Evolutionary conservation across 768 basidiomycete species (phyloP).

Genomic region (Mrakia blollopis): DNA sequence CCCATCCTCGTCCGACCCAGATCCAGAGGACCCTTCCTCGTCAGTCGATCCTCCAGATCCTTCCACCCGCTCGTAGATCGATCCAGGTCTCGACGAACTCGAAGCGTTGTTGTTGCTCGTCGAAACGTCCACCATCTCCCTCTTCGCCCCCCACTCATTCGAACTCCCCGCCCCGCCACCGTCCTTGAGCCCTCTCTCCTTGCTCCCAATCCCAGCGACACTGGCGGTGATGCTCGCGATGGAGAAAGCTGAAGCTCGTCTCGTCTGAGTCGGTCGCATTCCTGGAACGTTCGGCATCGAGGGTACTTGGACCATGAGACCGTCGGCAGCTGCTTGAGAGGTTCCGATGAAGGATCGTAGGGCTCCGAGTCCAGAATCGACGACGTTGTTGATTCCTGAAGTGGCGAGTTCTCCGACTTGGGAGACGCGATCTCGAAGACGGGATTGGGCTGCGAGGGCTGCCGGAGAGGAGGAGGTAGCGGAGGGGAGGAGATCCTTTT

Average conservation of each 20-base stretch:
- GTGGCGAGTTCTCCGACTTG: slow-evolving; percentile 63
- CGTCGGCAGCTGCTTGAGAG: slow-evolving; percentile 50
- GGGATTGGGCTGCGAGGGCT: slow-evolving; percentile 28
- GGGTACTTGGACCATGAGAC: slow-evolving; percentile 38
- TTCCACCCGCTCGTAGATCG: slow-evolving; percentile 45
- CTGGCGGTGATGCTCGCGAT: slow-evolving; percentile 69
- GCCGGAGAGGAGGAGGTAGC: slow-evolving; percentile 47
- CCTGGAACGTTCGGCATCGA: slow-evolving; percentile 15
- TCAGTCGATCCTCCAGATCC: slow-evolving; percentile 25
- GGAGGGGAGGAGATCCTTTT: slow-evolving; percentile 52
- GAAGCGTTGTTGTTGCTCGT: slow-evolving; percentile 29
- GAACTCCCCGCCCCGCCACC: slow-evolving; percentile 36
- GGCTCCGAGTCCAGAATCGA: slow-evolving; percentile 84
- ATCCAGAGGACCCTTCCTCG: slow-evolving; percentile 39
- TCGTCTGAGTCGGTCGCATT: slow-evolving; percentile 41
- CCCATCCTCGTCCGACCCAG: slow-evolving; percentile 45
- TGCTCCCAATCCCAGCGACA: slow-evolving; percentile 56
- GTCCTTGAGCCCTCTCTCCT: slow-evolving; percentile 37
- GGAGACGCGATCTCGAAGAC: slow-evolving; percentile 64
- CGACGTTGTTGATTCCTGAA: slow-evolving; percentile 74
- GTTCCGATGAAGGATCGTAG: slow-evolving; percentile 63
- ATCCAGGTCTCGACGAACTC: slow-evolving; percentile 51
- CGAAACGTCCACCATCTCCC: slow-evolving; percentile 55
- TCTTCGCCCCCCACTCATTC: slow-evolving; percentile 50
- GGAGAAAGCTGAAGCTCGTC: slow-evolving; percentile 74